phyloP scores from a whole-genome alignment of 1,284 basidiomycete species.

The Irpex lacteus region DNA sequence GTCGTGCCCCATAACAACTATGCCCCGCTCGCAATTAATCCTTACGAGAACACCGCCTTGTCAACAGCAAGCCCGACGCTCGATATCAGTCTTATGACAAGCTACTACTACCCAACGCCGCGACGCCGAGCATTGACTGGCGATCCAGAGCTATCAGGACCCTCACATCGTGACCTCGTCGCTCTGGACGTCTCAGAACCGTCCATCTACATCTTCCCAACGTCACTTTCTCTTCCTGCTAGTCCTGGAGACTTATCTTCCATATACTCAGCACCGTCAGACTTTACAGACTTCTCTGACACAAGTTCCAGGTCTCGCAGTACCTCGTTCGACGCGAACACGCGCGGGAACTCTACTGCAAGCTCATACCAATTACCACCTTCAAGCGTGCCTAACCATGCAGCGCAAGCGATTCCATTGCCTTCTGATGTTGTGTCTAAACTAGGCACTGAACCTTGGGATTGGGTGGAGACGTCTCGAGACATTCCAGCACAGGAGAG shows the following conservation, averaged over 20 bases:
- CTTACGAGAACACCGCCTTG: too few species aligned
- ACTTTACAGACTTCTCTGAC: constrained; percentile 16
- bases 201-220: constrained; percentile 37
- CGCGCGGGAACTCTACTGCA: background rate
- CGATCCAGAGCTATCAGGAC: constrained; percentile 3
- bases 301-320: constrained; percentile 3
- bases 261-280: constrained; percentile 26
- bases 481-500: constrained; percentile 16
- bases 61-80: background rate
- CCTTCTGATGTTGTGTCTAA: constrained; percentile 12
- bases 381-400: background rate
- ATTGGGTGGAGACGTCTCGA: constrained; percentile 19
- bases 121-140: background rate
- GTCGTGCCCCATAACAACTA: too few species aligned
- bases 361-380: background rate
- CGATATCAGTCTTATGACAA: constrained; percentile 17
- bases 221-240: constrained; percentile 25
- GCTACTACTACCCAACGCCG: constrained; percentile 20
- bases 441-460: constrained; percentile 28
- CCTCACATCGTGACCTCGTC: background rate
- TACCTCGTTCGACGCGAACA: background rate
- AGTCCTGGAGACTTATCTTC: constrained; percentile 24
- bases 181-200: constrained; percentile 18
- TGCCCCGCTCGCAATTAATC: too few species aligned
- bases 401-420: background rate